phyloP scores from a whole-genome alignment of 805 yeast species.

The Brettanomyces sp. region DNA sequence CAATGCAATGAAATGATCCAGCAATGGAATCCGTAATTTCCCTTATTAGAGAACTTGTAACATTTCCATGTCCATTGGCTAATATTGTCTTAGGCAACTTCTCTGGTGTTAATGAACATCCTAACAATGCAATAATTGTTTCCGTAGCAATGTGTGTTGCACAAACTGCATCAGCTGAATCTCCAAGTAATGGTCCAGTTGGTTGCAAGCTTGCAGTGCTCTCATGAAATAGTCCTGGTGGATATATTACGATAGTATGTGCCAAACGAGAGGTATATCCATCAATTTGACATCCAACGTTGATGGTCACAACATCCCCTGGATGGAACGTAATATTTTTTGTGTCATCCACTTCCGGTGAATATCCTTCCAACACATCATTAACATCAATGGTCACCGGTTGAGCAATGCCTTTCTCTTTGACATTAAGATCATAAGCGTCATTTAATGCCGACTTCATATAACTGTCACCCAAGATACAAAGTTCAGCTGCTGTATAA shows the following conservation, averaged over 20 bases:
- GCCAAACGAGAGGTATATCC: slow-evolving; percentile 86
- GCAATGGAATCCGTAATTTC: slow-evolving; percentile 79
- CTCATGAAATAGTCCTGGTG: slow-evolving; percentile 27
- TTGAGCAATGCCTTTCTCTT: slow-evolving; percentile 85
- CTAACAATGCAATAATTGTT: slow-evolving; percentile 69
- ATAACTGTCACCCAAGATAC: slow-evolving; percentile 75
- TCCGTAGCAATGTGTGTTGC: slow-evolving; percentile 88
- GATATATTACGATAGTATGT: slow-evolving; percentile 80
- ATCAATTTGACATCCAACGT: slow-evolving; percentile 87
- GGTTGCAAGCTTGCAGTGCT: slow-evolving; percentile 29
- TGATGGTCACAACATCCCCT: slow-evolving; percentile 81
- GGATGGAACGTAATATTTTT: slow-evolving; percentile 39
- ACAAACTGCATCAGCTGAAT: slow-evolving; percentile 79
- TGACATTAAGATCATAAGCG: slow-evolving; percentile 52
- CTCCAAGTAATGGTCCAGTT: slow-evolving; percentile 72
- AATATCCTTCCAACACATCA: slow-evolving; percentile 66
- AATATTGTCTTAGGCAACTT: slow-evolving; percentile 49
- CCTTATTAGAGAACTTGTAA: slow-evolving; percentile 68
- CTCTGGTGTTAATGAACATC: slow-evolving; percentile 66
- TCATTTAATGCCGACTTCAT: slow-evolving; percentile 48
- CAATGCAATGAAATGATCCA: slow-evolving; percentile 68
- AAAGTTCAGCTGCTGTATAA: slow-evolving; percentile 58
- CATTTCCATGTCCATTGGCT: slow-evolving; percentile 23
- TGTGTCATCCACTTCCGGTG: slow-evolving; percentile 75
- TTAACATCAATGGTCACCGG: slow-evolving; percentile 88